Percentiles rank a stretch among this genome's conserved stretches.
Conservation (phyloP, 2,329 filamentous ascomycete species). For the Camillea tinctor region DNA sequence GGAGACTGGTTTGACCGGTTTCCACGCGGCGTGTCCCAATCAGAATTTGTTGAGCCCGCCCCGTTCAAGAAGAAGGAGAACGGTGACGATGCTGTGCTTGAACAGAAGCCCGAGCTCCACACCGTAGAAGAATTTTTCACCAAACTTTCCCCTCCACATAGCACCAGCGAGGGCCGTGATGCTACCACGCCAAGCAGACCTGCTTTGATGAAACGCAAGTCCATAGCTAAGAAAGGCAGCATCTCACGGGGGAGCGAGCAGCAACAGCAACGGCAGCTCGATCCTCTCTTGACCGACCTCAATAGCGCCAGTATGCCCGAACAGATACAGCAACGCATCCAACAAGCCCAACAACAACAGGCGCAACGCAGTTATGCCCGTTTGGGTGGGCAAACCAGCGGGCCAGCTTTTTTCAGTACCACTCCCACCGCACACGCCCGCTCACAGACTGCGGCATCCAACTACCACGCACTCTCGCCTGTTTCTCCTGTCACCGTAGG, state of each 20-base stretch:
- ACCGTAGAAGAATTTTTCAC: conserved; percentile 95
- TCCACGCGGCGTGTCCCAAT: conserved; percentile 83
- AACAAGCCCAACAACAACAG: conserved; percentile 37
- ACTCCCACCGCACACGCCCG: conserved; percentile 39
- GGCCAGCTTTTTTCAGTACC: conserved; percentile 40
- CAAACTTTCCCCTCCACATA: conserved; percentile 66
- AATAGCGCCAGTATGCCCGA: conserved; percentile 28
- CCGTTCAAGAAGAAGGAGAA: conserved; percentile 68
- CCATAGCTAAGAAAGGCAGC: conserved; percentile 38
- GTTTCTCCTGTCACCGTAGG: conserved; percentile 45
- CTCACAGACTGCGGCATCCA: conserved; percentile 36
- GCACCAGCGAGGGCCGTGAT: conserved; percentile 43
- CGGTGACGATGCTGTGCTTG: conserved; percentile 83
- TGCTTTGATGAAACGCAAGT: conserved; percentile 37
- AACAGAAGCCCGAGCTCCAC: conserved; percentile 85
- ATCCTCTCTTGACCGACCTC: conserved; percentile 40
- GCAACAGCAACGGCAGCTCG: conserved; percentile 36
- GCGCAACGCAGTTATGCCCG: conserved; percentile 44
- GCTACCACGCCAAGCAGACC: conserved; percentile 29
- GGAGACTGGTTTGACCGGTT: conserved; percentile 97
- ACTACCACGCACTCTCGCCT: conserved; percentile 50
- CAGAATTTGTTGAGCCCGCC: conserved; percentile 78
- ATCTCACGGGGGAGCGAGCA: conserved; percentile 36
- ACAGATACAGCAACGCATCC: conserved; percentile 37
- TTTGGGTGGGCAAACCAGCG: conserved; percentile 41